Evolutionary conservation across 169 alveolate genomes (phyloP).

Genomic region (Plasmodium berghei): DNA sequence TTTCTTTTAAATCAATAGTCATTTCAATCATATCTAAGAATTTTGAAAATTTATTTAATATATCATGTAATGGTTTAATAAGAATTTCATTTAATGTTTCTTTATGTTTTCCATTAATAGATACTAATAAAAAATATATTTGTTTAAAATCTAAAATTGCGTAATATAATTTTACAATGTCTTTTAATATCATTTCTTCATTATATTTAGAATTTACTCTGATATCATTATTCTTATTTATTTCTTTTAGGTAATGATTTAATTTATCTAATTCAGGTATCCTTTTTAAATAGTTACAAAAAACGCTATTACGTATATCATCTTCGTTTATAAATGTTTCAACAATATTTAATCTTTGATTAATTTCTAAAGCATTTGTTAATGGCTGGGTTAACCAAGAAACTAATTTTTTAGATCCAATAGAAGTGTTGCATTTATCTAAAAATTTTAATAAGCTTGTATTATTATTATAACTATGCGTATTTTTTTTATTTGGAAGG

Average conservation of each 20-base stretch:
- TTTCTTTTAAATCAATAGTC: slow-evolving; percentile 93
- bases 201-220: slow-evolving; percentile 53
- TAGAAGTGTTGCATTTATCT: slow-evolving; percentile 94
- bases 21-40: slow-evolving; percentile 92
- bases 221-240: slow-evolving; percentile 74
- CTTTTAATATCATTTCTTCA: slow-evolving; percentile 79
- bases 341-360: slow-evolving; percentile 94
- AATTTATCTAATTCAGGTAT: slow-evolving; percentile 89
- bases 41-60: slow-evolving; percentile 86
- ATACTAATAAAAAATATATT: slow-evolving; percentile 71
- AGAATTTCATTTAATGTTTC: slow-evolving; percentile 77
- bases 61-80: slow-evolving; percentile 85
- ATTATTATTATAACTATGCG: slow-evolving; percentile 41
- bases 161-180: slow-evolving; percentile 78
- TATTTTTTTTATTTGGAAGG: slow-evolving; percentile 77
- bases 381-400: slow-evolving; percentile 98
- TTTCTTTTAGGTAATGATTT: slow-evolving; percentile 79
- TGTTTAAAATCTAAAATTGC: slow-evolving; percentile 77
- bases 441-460: slow-evolving; percentile 88
- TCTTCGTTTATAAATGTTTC: slow-evolving; percentile 89
- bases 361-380: slow-evolving; percentile 90
- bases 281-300: slow-evolving; percentile 83
- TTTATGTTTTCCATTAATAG: slow-evolving; percentile 81
- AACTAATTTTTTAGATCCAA: slow-evolving; percentile 93
- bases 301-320: slow-evolving; percentile 81